phyloP scores from a whole-genome alignment of 2,329 filamentous ascomycete genomes.

The Acephala macrosclerotiorum region DNA sequence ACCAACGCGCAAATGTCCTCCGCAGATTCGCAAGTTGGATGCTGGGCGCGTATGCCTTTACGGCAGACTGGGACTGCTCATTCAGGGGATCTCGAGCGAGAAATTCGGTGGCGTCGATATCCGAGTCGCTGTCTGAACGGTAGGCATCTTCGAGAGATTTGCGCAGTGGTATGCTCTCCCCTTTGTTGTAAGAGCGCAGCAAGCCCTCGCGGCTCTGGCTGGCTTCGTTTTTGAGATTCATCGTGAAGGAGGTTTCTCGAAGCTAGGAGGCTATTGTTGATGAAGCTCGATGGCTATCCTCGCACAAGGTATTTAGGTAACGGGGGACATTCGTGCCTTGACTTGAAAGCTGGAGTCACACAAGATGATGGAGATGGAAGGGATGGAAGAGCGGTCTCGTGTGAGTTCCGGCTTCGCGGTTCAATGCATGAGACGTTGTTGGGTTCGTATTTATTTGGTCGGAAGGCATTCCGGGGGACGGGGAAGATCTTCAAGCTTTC shows the following conservation, averaged over 20 bases:
- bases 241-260: conserved; percentile 20
- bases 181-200: conserved; percentile 38
- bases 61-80: conserved; percentile 40
- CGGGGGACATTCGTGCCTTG: not conserved
- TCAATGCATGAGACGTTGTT: conserved; percentile 5
- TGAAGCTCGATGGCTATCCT: conserved; percentile 5
- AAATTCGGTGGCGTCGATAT: conserved; percentile 51
- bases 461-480: conserved; percentile 1
- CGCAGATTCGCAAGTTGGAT: conserved; percentile 33
- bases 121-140: conserved; percentile 47
- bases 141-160: conserved; percentile 45
- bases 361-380: not conserved
- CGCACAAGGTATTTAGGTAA: not conserved
- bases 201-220: conserved; percentile 43
- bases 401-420: not conserved
- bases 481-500: conserved; percentile 2
- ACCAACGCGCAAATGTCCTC: conserved; percentile 34
- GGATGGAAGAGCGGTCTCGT: conserved; percentile 8
- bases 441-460: conserved; percentile 7
- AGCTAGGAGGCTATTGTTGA: not conserved
- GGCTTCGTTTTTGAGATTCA: conserved; percentile 36
- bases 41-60: conserved; percentile 34
- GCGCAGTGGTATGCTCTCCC: conserved; percentile 38
- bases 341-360: not conserved
- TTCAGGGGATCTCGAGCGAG: conserved; percentile 47